Conservation (phyloP, 2,329 filamentous ascomycete genomes). For the Sporothrix protearum region DNA sequence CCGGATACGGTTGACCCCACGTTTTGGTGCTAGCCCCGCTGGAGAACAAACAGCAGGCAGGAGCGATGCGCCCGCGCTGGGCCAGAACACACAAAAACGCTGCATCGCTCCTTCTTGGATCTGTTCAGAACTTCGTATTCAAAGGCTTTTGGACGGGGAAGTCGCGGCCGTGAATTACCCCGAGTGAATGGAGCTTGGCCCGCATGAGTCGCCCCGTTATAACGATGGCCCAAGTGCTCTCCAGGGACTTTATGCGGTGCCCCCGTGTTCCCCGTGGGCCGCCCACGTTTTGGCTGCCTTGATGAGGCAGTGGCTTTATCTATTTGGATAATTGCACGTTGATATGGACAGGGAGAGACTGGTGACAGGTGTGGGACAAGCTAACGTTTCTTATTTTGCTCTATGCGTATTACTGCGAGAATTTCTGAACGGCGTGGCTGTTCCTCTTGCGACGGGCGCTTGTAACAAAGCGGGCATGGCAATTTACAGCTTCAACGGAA, state of each 20-base stretch:
- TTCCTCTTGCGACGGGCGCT: neutral
- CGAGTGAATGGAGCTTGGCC: neutral
- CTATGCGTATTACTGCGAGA: slow-evolving; percentile 14
- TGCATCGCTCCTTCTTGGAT: neutral
- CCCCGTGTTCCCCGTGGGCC: neutral
- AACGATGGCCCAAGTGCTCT: neutral
- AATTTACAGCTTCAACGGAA: slow-evolving; percentile 11
- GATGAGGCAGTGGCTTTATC: neutral
- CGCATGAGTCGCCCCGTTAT: neutral
- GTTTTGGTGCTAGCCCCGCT: slow-evolving; percentile 15
- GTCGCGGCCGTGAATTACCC: neutral
- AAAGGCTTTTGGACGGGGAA: neutral
- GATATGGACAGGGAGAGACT: neutral
- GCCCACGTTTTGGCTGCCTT: neutral
- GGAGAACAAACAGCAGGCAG: neutral
- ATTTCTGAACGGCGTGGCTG: slow-evolving; percentile 8
- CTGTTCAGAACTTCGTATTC: neutral
- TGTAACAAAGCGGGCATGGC: neutral
- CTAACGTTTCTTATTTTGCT: neutral
- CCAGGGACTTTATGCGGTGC: neutral
- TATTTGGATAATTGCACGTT: neutral
- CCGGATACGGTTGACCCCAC: slow-evolving; percentile 17
- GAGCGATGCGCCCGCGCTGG: neutral
- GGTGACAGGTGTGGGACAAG: slow-evolving; percentile 4
- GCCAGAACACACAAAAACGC: neutral